Percentiles rank a stretch among this genome's conserved stretches.
Evolutionary conservation across 768 basidiomycete genomes (phyloP).

Genomic region (Dioszegia crocea): DNA sequence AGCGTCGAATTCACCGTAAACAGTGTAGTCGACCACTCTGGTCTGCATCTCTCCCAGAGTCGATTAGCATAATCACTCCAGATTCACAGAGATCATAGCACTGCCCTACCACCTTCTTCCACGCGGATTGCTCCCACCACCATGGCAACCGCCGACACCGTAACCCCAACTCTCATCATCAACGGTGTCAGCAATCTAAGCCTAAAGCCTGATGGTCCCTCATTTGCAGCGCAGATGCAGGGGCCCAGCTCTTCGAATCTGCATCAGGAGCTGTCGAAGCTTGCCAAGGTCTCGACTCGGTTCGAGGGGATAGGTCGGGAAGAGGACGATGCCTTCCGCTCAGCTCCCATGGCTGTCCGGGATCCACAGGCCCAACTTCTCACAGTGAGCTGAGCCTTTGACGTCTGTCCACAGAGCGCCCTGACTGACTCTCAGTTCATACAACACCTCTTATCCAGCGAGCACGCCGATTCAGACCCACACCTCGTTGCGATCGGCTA

Average conservation of each 20-base stretch:
- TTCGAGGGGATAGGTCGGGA: not conserved
- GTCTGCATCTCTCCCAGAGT: too few relatives aligned
- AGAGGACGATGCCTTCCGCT: not conserved
- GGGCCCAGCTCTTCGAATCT: not conserved
- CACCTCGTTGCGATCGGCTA: slow-evolving; percentile 40
- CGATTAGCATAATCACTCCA: too few relatives aligned
- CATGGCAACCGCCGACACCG: not conserved
- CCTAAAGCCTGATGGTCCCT: not conserved
- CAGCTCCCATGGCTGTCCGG: slow-evolving; percentile 14
- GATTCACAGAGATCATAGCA: too few relatives aligned
- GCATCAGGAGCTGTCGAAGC: not conserved
- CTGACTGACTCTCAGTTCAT: slow-evolving; percentile 30
- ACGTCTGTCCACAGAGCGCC: not conserved
- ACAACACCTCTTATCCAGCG: slow-evolving; percentile 27
- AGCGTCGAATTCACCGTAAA: too few relatives aligned
- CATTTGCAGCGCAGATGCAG: not conserved
- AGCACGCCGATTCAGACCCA: slow-evolving; percentile 33
- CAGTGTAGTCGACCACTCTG: too few relatives aligned
- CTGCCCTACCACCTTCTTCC: too few relatives aligned
- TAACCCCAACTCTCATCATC: not conserved
- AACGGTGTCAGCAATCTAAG: not conserved
- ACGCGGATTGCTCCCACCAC: not conserved
- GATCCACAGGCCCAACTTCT: slow-evolving; percentile 23
- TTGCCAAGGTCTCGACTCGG: too few relatives aligned
- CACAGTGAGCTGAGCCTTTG: slow-evolving; percentile 5